Conservation (phyloP, 257 asterid genomes). For the Rauvolfia tetraphylla region DNA sequence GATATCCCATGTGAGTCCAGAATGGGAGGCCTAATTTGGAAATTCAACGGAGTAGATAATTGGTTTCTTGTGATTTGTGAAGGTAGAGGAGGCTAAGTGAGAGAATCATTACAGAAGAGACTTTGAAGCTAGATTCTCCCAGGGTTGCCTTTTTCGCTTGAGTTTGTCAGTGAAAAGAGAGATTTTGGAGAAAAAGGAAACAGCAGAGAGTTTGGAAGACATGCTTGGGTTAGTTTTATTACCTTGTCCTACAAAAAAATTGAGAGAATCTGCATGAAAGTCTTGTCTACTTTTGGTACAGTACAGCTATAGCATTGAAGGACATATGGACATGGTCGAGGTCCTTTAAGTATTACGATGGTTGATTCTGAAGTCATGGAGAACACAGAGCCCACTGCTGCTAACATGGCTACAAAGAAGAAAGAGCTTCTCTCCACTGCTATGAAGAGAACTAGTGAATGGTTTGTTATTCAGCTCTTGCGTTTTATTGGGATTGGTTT, state of each 20-base stretch:
- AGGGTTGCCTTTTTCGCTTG: constrained; percentile 1
- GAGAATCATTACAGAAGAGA: constrained; percentile 17
- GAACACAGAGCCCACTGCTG: constrained; percentile 14
- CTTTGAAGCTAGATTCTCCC: constrained; percentile 1
- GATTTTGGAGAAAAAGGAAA: neutral
- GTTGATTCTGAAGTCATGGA: constrained; percentile 32
- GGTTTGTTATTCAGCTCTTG: constrained; percentile 36
- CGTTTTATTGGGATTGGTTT: neutral
- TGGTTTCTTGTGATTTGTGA: constrained; percentile 6
- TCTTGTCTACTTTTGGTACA: constrained; percentile 15
- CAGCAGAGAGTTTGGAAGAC: neutral
- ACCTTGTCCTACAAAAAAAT: neutral
- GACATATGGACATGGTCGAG: neutral
- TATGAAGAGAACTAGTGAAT: constrained; percentile 83
- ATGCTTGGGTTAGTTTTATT: neutral
- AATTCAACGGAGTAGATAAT: constrained; percentile 19
- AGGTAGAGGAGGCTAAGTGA: constrained; percentile 6
- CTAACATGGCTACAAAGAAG: constrained; percentile 52
- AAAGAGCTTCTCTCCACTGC: constrained; percentile 66
- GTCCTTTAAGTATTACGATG: constrained; percentile 14
- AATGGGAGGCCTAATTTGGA: constrained; percentile 26
- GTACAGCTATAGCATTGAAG: constrained; percentile 4
- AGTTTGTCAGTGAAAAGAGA: neutral
- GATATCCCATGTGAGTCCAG: neutral
- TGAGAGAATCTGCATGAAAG: constrained; percentile 13